phyloP scores from a whole-genome alignment of 768 basidiomycete species.

The Daedaleopsis sinensis region DNA sequence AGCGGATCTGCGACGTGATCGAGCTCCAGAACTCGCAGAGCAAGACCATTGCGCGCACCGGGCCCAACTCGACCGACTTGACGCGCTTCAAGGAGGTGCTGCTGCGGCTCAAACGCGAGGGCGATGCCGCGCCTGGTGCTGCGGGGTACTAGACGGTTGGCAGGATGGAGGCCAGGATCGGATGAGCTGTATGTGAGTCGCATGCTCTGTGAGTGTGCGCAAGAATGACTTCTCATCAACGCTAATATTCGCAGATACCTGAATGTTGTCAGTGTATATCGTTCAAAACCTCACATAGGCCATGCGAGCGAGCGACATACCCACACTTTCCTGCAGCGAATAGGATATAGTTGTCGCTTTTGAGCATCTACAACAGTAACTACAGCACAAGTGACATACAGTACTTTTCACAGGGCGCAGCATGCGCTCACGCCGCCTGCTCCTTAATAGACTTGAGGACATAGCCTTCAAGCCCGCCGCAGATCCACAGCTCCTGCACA shows the following conservation, averaged over 20 bases:
- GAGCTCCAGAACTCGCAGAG: conserved; percentile 96
- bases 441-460: conserved; percentile 71
- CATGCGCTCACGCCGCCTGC: not conserved
- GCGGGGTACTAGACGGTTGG: conserved; percentile 73
- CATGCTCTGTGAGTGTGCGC: not conserved
- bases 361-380: too few species aligned
- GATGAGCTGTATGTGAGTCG: not conserved
- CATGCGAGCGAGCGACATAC: too few species aligned
- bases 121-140: conserved; percentile 89
- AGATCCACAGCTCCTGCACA: conserved; percentile 98
- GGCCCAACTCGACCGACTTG: conserved; percentile 87
- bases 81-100: conserved; percentile 92
- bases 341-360: too few species aligned
- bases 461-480: conserved; percentile 91
- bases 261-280: too few species aligned
- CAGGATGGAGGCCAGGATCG: not conserved
- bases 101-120: conserved; percentile 86
- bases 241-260: too few species aligned
- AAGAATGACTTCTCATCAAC: too few species aligned
- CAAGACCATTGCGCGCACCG: conserved; percentile 90
- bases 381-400: not conserved
- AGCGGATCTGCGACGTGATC: conserved; percentile 83
- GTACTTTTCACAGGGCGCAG: not conserved
- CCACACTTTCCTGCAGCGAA: too few species aligned
- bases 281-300: too few species aligned